Evolutionary conservation across 345 rosid genomes (phyloP).

Genomic region (Salix brachista): DNA sequence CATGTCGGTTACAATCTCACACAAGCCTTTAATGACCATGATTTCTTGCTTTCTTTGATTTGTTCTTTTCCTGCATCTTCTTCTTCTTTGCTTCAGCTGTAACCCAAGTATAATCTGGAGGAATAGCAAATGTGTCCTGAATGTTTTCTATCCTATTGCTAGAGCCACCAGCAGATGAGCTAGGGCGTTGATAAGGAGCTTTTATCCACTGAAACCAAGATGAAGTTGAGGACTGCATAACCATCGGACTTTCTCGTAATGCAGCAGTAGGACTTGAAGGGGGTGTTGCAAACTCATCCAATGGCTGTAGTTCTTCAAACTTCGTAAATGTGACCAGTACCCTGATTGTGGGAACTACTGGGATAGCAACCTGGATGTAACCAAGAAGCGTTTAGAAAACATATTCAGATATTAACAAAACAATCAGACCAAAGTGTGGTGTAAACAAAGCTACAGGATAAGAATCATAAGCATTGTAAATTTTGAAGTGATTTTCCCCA

Average conservation of each 20-base stretch:
- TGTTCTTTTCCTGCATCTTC: conserved; percentile 89
- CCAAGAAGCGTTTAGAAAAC: not conserved
- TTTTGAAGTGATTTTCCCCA: not conserved
- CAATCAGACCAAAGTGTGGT: not conserved
- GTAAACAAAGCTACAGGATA: not conserved
- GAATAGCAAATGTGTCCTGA: conserved; percentile 79
- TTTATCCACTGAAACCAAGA: conserved; percentile 98
- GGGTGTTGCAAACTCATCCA: conserved; percentile 85
- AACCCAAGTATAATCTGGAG: conserved; percentile 72
- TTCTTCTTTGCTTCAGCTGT: conserved; percentile 77
- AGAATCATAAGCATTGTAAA: not conserved
- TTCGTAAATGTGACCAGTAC: conserved; percentile 86
- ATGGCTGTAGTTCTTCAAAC: conserved; percentile 79
- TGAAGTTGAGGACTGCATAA: conserved; percentile 38
- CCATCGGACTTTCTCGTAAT: conserved; percentile 63
- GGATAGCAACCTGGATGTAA: conserved; percentile 77
- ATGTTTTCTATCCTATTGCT: conserved; percentile 53
- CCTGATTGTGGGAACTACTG: conserved; percentile 89
- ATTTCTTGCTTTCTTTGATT: conserved; percentile 56
- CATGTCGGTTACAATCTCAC: conserved; percentile 12
- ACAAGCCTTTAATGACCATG: conserved; percentile 23
- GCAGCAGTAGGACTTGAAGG: conserved; percentile 72
- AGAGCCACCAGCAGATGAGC: conserved; percentile 39
- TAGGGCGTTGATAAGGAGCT: conserved; percentile 60
- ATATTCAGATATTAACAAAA: not conserved